A percentile compares a stretch with the other conserved stretches of the same genome.
These are phyloP conservation scores for Mycena galopus DNA, from an alignment of 768 basidiomycete genomes.

Conservation along the genomic window DNA sequence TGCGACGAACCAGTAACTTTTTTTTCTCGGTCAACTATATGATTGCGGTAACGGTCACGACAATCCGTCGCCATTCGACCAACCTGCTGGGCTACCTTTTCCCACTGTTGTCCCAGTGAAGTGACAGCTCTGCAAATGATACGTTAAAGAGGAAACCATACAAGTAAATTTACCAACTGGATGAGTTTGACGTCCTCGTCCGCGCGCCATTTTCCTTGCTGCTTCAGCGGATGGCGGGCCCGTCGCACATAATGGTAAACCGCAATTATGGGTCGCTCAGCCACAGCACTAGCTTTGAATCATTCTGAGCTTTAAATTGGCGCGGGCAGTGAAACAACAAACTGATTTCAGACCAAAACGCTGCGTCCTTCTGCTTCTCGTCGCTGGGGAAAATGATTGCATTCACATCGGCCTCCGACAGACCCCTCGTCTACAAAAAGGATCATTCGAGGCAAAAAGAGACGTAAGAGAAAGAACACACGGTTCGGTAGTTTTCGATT, in stretches of 20 bases:
- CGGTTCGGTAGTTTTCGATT: conserved; percentile 71
- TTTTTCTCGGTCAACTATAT: conserved; percentile 75
- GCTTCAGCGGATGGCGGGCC: conserved; percentile 74
- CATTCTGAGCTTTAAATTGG: conserved; percentile 21
- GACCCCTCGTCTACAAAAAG: conserved; percentile 63
- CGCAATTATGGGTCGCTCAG: conserved; percentile 83
- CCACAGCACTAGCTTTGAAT: conserved; percentile 72
- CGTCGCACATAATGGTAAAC: conserved; percentile 88
- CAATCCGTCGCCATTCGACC: conserved; percentile 86
- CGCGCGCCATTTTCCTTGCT: conserved; percentile 77
- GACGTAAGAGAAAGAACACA: neutral
- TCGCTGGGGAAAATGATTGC: conserved; percentile 79
- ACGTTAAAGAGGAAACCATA: neutral
- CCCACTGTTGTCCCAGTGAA: conserved; percentile 84
- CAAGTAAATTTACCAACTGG: conserved; percentile 59
- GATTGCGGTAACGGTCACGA: conserved; percentile 88
- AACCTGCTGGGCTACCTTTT: conserved; percentile 77
- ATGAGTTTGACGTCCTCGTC: conserved; percentile 75
- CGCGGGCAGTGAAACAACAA: conserved; percentile 39
- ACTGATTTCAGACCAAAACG: conserved; percentile 90
- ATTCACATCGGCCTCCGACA: conserved; percentile 62
- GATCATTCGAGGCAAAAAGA: conserved; percentile 11
- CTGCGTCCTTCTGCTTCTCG: conserved; percentile 69
- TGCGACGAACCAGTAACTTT: conserved; percentile 65
- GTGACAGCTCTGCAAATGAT: conserved; percentile 68